Evolutionary conservation across 2,329 filamentous ascomycete species (phyloP), one percentile per base, ranked within the genome.

Genomic region (Neonectria hederae): DNA sequence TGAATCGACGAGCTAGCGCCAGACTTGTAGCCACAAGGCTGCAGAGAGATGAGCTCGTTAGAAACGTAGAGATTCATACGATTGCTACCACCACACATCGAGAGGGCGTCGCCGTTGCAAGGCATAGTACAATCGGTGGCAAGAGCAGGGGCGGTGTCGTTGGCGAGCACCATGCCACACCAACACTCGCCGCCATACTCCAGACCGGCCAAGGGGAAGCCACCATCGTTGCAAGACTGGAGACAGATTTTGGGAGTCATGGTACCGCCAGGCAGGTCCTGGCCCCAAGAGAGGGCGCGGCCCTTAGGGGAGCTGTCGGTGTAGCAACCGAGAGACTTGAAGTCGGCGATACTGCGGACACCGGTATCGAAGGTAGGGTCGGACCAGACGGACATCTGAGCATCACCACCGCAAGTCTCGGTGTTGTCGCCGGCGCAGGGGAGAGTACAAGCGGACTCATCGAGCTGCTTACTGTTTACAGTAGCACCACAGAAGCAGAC

Each of bases 311-410:
- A 78, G 38, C 17, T 19, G 59, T 86, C 85, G 28, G 79, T 81
- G 71, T 85, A 90, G 79, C 90, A 92, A 59, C 90, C 90, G n/a
- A 85, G 74, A 67, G 87, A 84, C 46, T 80, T 79, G 81, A 89
- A 92, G 49, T 83, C 81, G 57, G 80, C 79, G 48, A 84, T 79
- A 24, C 82, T 83, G 26, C 83, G 75, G 54, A 84, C 78, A 21
- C 76, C 78, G 66, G 80, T 83, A 64, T 79, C 73, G 68, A 83
- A 85, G 30, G 82, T 85, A 4, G 82, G 79, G 54, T 86, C 84
- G 70, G 82, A 76, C 72, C 79, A 86, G 71, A 84, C 64, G 2
- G 84, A 84, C 63, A 87, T 81, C 30, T 76, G 71, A 9, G 79
- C 77, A 59, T 82, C 77, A 21, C 83, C 82, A 58, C 85, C 85